These are phyloP conservation scores for Diplocarpon mali DNA, from an alignment of 2,329 filamentous ascomycete species.

Conservation along the genomic window DNA sequence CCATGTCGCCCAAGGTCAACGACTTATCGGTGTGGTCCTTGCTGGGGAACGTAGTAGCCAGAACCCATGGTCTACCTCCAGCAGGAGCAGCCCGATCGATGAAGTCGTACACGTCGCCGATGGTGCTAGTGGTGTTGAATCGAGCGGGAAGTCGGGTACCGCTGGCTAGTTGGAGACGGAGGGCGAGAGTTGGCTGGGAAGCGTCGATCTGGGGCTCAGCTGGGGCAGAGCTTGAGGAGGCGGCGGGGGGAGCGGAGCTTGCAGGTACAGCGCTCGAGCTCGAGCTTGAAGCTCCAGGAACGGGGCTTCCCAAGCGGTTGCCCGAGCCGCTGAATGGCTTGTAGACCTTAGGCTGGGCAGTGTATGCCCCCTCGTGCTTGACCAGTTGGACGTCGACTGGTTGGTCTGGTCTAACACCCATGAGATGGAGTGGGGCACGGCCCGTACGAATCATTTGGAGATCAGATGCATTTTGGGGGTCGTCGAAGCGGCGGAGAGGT, in stretches of 20 bases:
- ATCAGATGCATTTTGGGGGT: constrained; percentile 61
- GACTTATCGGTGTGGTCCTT: constrained; percentile 65
- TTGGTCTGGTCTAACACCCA: constrained; percentile 65
- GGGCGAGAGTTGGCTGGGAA: constrained; percentile 54
- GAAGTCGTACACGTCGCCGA: constrained; percentile 69
- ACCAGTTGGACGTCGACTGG: constrained; percentile 67
- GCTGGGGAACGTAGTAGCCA: constrained; percentile 75
- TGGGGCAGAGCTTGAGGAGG: constrained; percentile 23
- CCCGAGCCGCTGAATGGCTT: constrained; percentile 64
- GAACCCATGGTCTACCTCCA: constrained; percentile 53
- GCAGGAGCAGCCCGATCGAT: constrained; percentile 52
- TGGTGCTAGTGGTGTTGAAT: constrained; percentile 70
- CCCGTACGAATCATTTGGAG: constrained; percentile 68
- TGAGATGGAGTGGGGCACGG: constrained; percentile 64
- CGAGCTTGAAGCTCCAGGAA: constrained; percentile 44
- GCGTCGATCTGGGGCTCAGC: constrained; percentile 43
- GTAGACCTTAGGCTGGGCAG: constrained; percentile 61
- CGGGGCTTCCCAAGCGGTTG: constrained; percentile 65
- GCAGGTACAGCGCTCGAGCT: constrained; percentile 26
- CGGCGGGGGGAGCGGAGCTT: constrained; percentile 21
- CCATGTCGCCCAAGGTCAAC: constrained; percentile 45
- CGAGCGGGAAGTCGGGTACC: constrained; percentile 67
- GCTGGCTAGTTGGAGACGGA: constrained; percentile 70
- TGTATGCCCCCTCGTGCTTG: constrained; percentile 64
- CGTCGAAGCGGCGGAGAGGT: constrained; percentile 65